These are phyloP conservation scores for Ascochyta clinopodiicola DNA, from an alignment of 2,329 filamentous ascomycete genomes.

Conservation along the genomic window DNA sequence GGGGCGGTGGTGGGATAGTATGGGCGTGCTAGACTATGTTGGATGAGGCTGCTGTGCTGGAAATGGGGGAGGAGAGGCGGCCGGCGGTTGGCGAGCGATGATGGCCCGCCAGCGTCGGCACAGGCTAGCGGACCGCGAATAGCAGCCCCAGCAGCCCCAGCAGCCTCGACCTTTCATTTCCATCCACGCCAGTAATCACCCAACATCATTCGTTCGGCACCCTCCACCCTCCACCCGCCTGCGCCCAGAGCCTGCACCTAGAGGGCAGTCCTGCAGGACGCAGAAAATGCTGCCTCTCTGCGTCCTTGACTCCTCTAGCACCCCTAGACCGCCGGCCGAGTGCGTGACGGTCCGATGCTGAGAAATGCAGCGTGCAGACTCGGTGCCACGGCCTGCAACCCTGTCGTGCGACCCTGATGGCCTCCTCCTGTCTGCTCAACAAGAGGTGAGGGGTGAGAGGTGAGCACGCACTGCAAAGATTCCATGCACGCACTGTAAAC, in stretches of 20 bases:
- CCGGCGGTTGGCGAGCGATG: constrained; percentile 8
- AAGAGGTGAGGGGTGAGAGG: neutral
- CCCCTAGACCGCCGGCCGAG: constrained; percentile 1
- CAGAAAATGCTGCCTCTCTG: too few relatives aligned
- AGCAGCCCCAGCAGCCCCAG: neutral
- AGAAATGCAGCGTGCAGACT: constrained; percentile 9
- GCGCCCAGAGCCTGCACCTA: too few relatives aligned
- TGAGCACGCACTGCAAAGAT: too few relatives aligned
- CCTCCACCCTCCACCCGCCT: too few relatives aligned
- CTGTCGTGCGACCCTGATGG: constrained; percentile 13
- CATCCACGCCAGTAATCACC: neutral
- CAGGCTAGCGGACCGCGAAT: constrained; percentile 15
- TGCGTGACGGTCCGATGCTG: constrained; percentile 6
- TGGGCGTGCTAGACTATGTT: constrained; percentile 19
- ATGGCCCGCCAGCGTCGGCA: constrained; percentile 13
- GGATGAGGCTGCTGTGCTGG: constrained; percentile 18
- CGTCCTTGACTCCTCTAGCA: too few relatives aligned
- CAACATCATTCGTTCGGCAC: too few relatives aligned
- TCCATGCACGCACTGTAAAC: neutral
- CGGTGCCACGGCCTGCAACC: constrained; percentile 5
- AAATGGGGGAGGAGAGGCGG: constrained; percentile 14
- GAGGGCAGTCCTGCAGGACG: too few relatives aligned
- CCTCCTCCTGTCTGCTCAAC: neutral
- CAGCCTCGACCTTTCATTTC: constrained; percentile 12
- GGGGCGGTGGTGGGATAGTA: constrained; percentile 1